phyloP scores from a whole-genome alignment of 148 eudicot species.

The Pharnaceum exiguum region DNA sequence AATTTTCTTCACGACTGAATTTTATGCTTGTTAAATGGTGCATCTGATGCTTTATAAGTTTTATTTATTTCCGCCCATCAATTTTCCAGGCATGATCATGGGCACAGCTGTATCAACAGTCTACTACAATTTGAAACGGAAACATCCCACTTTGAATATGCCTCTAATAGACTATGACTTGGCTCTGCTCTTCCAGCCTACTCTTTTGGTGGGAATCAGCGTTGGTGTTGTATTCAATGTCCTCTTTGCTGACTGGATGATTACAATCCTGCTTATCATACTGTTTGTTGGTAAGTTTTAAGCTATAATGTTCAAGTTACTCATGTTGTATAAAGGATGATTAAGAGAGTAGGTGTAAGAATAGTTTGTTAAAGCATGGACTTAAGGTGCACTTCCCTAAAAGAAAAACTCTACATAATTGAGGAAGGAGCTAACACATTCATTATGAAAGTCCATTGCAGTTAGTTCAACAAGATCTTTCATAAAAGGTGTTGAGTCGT shows the following conservation, averaged over 20 bases:
- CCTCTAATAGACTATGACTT: slow-evolving; percentile 17
- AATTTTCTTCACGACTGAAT: no score
- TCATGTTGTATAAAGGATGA: no score
- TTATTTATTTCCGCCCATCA: no score
- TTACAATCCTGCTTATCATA: slow-evolving; percentile 11
- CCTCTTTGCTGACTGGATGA: slow-evolving; percentile 20
- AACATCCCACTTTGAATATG: slow-evolving; percentile 9
- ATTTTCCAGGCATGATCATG: slow-evolving; percentile 14
- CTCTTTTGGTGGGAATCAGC: slow-evolving; percentile 18
- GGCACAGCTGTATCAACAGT: slow-evolving; percentile 19
- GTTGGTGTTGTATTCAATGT: slow-evolving; percentile 13
- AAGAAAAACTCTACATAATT: no score
- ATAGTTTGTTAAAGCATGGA: no score
- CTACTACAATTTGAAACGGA: slow-evolving; percentile 5
- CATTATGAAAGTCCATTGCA: neutral
- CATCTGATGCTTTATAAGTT: no score
- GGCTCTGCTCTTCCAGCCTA: slow-evolving; percentile 19
- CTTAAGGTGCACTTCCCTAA: no score
- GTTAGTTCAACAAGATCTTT: slow-evolving; percentile 14
- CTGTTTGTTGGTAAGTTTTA: slow-evolving; percentile 9
- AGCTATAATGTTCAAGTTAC: neutral
- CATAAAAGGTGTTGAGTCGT: slow-evolving; percentile 13
- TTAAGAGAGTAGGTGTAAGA: no score
- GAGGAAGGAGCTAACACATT: neutral
- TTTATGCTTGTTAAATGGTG: no score